Evolutionary conservation across 2,329 filamentous ascomycete genomes (phyloP), one percentile per base, ranked within the genome.

Genomic region (Juglanconis oblonga): DNA sequence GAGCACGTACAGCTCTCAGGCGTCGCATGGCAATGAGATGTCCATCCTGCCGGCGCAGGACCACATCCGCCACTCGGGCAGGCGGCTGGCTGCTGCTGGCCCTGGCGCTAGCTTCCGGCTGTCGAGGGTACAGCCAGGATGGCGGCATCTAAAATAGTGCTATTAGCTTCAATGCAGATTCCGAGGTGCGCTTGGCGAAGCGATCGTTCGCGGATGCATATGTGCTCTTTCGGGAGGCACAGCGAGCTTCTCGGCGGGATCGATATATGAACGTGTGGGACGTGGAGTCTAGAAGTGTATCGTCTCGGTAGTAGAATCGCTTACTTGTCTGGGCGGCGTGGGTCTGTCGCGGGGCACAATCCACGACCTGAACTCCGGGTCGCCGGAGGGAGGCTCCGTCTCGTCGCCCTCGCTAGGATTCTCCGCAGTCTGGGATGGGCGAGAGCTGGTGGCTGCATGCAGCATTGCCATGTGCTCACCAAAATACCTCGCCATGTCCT

Each of bases 391-490:
- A 29, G 44, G 40, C 29, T 49, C 47, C n/a, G 24, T 33, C 11
- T 48, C 45, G 9, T 52, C 45, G 47, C 45, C 32, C 11, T 44
- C 42, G 6, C 45, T 49, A 36, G 51, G 17, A 10, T 49, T 55
- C 11, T 52, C 61, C 40, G 51, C 36, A 33, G 45, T 47, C 17
- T 57, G 60, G 3, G 49, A 55, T 17, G 45, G 17, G 10, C 51
- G 59, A 45, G 58, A 55, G 36, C 58, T 60, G 9, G 61, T 58
- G 40, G 48, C 58, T 8, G 61, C 54, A 24, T 61, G 59, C 47
- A 61, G 52, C 47, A 56, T 57, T 8, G 61, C 58, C 58, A 63
- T 58, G 35, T 63, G 61, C 53, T 63, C 58, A 33, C 61, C 58
- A 32, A 61, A 63, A 13, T 57, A 52, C 11, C 61, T 52, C 9